Evolutionary conservation across 1,284 basidiomycete genomes (phyloP), one percentile per base, ranked within the genome.

Genomic region (Apiotrichum porosum): DNA sequence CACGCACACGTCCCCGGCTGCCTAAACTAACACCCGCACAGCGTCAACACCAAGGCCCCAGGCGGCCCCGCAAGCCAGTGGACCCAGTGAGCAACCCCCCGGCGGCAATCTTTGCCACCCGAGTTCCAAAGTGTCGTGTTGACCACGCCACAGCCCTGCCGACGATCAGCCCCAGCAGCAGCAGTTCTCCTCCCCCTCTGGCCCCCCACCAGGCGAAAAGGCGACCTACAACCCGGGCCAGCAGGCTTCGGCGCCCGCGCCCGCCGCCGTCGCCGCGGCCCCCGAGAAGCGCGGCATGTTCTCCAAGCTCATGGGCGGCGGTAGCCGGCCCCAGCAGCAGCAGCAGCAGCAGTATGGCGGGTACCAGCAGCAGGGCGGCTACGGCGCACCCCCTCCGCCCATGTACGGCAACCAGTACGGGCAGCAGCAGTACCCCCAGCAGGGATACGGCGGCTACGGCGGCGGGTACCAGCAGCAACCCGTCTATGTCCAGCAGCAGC

Each of bases 11-110:
- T n/a, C n/a, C n/a, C n/a, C n/a, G n/a, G n/a, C n/a, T n/a, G n/a
- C n/a, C n/a, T n/a, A n/a, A n/a, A n/a, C 42, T 49, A 23, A 49
- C 47, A 8, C 21, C 24, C 22, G 32, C 26, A 28, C 26, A 28
- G 26, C 26, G 48, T 73, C 17, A 69, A 76, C 57, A 71, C 63
- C 43, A 64, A 65, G 15, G 65, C 66, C 8, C 63, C 70, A 4
- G 68, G 68, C 8, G 69, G 66, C 0, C 55, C 69, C 9, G 47
- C 65, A 42, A 60, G 56, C 18, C 69, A 69, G 47, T 74, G 72
- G 72, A 70, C 70, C 8, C 72, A 73, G 71, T 73, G 46, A 55
- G 69, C 61, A 10, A 6, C 33, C 34, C 34, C 9, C 10, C 19
- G 2, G 13, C 19, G 36, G 13, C 6, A n/a, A 13, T n/a, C n/a